Evolutionary conservation across 2,329 filamentous ascomycete genomes (phyloP).

Genomic region (Bipolaris cookei): DNA sequence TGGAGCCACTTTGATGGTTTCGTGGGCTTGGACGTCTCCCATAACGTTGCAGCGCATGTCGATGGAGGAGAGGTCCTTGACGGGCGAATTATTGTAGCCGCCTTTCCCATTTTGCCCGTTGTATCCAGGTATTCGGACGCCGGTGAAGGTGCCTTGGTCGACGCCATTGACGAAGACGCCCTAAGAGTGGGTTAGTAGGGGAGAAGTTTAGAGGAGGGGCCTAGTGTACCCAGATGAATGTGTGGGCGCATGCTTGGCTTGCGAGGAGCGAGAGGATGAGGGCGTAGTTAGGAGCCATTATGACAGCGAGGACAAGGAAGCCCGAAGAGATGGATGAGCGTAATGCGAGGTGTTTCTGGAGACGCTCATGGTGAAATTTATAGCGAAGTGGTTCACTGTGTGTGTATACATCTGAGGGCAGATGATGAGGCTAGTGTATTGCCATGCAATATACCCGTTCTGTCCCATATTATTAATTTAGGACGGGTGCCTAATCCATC

Average conservation of each 20-base stretch:
- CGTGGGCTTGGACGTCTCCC: conserved; percentile 46
- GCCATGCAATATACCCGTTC: conserved; percentile 28
- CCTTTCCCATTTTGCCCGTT: conserved; percentile 45
- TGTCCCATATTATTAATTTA: conserved; percentile 28
- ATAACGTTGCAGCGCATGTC: conserved; percentile 52
- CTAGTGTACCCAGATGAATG: conserved; percentile 35
- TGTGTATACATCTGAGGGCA: not conserved
- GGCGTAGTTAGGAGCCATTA: conserved; percentile 20
- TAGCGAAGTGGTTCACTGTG: not conserved
- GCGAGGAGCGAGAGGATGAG: conserved; percentile 28
- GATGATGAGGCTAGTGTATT: conserved; percentile 17
- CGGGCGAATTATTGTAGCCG: conserved; percentile 51
- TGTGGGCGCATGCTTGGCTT: conserved; percentile 32
- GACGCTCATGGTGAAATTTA: not conserved
- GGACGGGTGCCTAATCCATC: not conserved
- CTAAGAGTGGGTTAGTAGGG: conserved; percentile 9
- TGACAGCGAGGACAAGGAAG: not conserved
- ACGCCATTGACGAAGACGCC: conserved; percentile 42
- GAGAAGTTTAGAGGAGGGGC: too few relatives aligned
- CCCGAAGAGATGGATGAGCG: not conserved
- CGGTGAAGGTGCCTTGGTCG: conserved; percentile 40
- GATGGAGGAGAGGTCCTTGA: conserved; percentile 49
- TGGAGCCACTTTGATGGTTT: conserved; percentile 46
- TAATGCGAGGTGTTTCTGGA: not conserved
- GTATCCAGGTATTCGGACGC: conserved; percentile 40